phyloP scores from a whole-genome alignment of 768 basidiomycete species.

The Lyophyllum semitale region DNA sequence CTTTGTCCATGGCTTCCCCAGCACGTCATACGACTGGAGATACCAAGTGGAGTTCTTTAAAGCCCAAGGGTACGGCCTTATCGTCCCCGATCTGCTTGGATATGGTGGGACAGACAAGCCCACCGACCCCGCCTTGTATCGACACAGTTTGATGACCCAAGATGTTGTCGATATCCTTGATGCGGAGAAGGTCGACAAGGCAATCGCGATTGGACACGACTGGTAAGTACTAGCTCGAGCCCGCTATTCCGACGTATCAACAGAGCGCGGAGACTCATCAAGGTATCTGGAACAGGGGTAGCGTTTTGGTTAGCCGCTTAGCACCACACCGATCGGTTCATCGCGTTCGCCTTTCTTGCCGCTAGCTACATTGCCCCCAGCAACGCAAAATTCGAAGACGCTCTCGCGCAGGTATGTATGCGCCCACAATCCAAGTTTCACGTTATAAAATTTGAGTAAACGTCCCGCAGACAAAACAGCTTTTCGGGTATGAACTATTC shows the following conservation, averaged over 20 bases:
- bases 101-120: constrained; percentile 54
- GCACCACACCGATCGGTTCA: constrained; percentile 39
- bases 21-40: too few species aligned
- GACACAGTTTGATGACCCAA: constrained; percentile 35
- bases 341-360: too few species aligned
- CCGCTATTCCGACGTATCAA: neutral
- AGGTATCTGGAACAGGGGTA: constrained; percentile 36
- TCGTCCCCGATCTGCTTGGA: constrained; percentile 57
- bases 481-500: constrained; percentile 28
- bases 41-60: too few species aligned
- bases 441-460: neutral
- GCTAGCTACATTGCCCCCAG: constrained; percentile 34
- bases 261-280: neutral
- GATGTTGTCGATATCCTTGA: constrained; percentile 46
- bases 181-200: too few species aligned
- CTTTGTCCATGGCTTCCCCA: too few species aligned
- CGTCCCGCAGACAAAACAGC: constrained; percentile 15
- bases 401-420: constrained; percentile 1
- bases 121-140: too few species aligned
- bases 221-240: too few species aligned
- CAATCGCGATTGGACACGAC: too few species aligned
- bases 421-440: neutral
- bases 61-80: too few species aligned
- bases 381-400: constrained; percentile 11
- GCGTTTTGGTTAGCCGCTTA: constrained; percentile 31